phyloP scores from a whole-genome alignment of 148 eudicot genomes.

The Amaranthus palmeri region DNA sequence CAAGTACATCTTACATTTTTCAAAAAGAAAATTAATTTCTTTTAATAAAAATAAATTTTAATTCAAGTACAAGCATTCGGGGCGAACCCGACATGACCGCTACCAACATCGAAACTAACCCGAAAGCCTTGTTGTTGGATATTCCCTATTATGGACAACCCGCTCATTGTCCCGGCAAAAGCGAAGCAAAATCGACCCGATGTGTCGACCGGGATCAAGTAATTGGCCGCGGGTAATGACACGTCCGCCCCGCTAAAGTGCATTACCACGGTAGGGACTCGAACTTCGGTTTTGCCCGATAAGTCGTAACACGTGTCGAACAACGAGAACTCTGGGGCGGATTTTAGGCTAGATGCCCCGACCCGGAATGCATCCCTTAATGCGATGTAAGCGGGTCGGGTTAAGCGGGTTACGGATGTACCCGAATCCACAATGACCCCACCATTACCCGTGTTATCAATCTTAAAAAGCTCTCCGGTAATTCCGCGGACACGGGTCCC shows the following conservation, averaged over 20 bases:
- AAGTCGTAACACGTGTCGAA: constrained; percentile 94
- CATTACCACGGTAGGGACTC: constrained; percentile 88
- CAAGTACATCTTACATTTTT: background rate
- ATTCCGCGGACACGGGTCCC: constrained; percentile 62
- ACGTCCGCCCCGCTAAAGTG: constrained; percentile 74
- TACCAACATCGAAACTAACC: constrained; percentile 69
- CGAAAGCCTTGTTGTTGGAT: constrained; percentile 95
- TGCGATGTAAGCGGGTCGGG: constrained; percentile 73
- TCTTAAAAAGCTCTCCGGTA: constrained; percentile 51
- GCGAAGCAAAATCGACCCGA: constrained; percentile 85
- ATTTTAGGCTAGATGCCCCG: constrained; percentile 55
- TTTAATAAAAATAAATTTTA: background rate
- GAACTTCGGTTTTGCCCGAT: constrained; percentile 69
- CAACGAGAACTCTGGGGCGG: constrained; percentile 60
- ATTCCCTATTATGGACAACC: constrained; percentile 88
- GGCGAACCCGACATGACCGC: constrained; percentile 73
- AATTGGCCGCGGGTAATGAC: constrained; percentile 75
- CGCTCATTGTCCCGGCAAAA: constrained; percentile 73
- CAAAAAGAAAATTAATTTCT: background rate
- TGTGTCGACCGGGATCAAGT: constrained; percentile 86
- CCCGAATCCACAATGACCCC: constrained; percentile 92
- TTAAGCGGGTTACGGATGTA: constrained; percentile 79
- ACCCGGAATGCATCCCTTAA: constrained; percentile 61
- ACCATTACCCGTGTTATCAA: constrained; percentile 63
- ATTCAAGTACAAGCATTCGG: constrained; percentile 54